These are phyloP conservation scores for Avena insularis DNA, from an alignment of 176 grass and related monocot species.

Conservation along the genomic window DNA sequence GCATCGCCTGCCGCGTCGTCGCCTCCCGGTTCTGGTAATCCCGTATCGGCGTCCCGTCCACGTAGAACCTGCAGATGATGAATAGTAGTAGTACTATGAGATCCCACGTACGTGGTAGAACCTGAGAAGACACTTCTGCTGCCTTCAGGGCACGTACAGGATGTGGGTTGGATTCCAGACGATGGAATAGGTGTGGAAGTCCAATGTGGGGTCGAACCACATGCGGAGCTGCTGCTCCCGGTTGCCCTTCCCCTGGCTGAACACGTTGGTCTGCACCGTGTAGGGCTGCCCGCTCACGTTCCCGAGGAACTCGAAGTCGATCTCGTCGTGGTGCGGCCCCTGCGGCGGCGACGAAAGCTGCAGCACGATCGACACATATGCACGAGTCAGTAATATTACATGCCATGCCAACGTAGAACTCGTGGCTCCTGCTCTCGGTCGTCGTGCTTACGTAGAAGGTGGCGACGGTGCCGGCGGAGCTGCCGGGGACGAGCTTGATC, in stretches of 20 bases:
- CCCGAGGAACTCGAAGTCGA: slow-evolving; percentile 91
- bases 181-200: slow-evolving; percentile 1
- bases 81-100: neutral
- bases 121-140: neutral
- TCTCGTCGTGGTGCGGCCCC: slow-evolving; percentile 68
- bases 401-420: too few relatives aligned
- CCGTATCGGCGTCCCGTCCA: slow-evolving; percentile 74
- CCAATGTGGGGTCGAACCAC: neutral
- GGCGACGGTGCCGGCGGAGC: slow-evolving; percentile 79
- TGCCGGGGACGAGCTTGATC: slow-evolving; percentile 66
- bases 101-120: neutral
- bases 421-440: neutral
- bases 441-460: slow-evolving; percentile 59
- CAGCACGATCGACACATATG: neutral
- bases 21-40: slow-evolving; percentile 56
- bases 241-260: slow-evolving; percentile 61
- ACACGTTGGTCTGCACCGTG: slow-evolving; percentile 87
- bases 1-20: slow-evolving; percentile 52
- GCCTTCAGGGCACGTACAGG: slow-evolving; percentile 31
- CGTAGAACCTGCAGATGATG: slow-evolving; percentile 51
- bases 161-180: slow-evolving; percentile 57
- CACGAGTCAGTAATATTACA: too few relatives aligned
- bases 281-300: slow-evolving; percentile 74
- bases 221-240: slow-evolving; percentile 89
- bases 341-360: slow-evolving; percentile 66